Evolutionary conservation across 2,329 filamentous ascomycete genomes (phyloP).

Genomic region (Epicoccum sorghinum): DNA sequence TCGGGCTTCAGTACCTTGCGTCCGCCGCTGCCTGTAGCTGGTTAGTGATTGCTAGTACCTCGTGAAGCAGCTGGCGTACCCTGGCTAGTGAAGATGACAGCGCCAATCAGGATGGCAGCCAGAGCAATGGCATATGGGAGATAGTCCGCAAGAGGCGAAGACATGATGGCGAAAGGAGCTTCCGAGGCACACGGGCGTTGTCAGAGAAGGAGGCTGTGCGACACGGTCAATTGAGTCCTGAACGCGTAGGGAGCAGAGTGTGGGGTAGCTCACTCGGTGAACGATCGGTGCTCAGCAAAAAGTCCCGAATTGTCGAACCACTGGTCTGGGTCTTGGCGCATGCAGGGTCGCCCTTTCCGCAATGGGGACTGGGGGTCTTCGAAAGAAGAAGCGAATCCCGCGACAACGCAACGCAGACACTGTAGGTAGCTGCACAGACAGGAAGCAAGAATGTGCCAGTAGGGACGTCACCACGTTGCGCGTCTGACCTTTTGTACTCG

Average conservation of each 20-base stretch:
- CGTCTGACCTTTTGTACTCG: background rate
- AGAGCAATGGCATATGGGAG: conserved; percentile 71
- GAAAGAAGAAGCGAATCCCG: conserved; percentile 9
- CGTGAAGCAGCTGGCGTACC: background rate
- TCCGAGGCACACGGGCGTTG: background rate
- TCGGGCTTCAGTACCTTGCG: conserved; percentile 86
- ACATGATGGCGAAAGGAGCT: conserved; percentile 25
- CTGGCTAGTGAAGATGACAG: conserved; percentile 11
- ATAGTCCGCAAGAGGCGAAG: conserved; percentile 51
- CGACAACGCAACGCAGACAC: background rate
- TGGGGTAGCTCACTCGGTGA: conserved; percentile 13
- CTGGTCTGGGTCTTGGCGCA: conserved; percentile 7
- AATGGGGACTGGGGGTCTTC: background rate
- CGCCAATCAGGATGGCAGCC: conserved; percentile 63
- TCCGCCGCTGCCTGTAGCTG: conserved; percentile 69
- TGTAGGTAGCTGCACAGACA: background rate
- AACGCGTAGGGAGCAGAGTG: background rate
- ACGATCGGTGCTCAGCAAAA: conserved; percentile 15
- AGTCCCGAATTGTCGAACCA: background rate
- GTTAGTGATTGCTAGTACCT: background rate
- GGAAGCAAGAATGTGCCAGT: too few relatives aligned
- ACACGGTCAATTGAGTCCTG: conserved; percentile 8
- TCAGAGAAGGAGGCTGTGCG: background rate
- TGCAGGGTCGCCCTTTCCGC: conserved; percentile 11
- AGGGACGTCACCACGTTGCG: background rate